Base-by-base conservation (phyloP, 495 filamentous ascomycete genomes). In the Trichocladium uniseriatum region DNA sequence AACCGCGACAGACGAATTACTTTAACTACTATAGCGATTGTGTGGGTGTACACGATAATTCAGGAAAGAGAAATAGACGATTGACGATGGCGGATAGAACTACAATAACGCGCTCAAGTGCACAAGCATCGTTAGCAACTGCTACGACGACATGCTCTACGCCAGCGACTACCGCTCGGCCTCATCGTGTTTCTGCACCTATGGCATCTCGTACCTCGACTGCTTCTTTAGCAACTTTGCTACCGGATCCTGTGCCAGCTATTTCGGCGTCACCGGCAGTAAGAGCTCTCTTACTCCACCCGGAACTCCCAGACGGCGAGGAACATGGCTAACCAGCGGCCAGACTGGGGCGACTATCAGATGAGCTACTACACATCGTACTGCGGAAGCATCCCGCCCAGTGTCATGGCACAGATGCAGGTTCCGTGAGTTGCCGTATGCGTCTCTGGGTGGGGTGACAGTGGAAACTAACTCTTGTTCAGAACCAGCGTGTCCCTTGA, bases 401-500 rank as follows among this genome's bases (percentile, higher is more conserved):
- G 24, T 18, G 43, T 35, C 18, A 57, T 53, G 53, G 54, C 46
- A 9, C 42, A 55, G 15, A 52, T 57, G 16, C 13, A 44, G 3
- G 6, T 39, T 0, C 56, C 54, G 51, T 58, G 20, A 47, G 52
- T 48, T 14, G 9, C 31, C 31, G 13, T 32, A 4, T 11, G 31
- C 31, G 7, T 14, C 10, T 11, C 5, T 14, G 7, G 4, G 9
- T 32, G 31, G 2, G 31, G 4, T 32, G 10, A 11, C 31, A 2
- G 11, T 32, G 9, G 31, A 4, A 3, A n/a, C 29, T 44, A 19
- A 48, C 45, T 3, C 42, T 37, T 2, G 6, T 24, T 5, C 11
- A 59, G 52, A 20, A 37, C 40, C 3, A 54, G 48, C n/a, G 59
- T 62, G 15, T 37, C 40, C 34, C 36, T 62, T 15, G 48, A 51